Evolutionary conservation across 805 yeast species (phyloP), one percentile per base, ranked within the genome.

Genomic region (Starmerella cellae): DNA sequence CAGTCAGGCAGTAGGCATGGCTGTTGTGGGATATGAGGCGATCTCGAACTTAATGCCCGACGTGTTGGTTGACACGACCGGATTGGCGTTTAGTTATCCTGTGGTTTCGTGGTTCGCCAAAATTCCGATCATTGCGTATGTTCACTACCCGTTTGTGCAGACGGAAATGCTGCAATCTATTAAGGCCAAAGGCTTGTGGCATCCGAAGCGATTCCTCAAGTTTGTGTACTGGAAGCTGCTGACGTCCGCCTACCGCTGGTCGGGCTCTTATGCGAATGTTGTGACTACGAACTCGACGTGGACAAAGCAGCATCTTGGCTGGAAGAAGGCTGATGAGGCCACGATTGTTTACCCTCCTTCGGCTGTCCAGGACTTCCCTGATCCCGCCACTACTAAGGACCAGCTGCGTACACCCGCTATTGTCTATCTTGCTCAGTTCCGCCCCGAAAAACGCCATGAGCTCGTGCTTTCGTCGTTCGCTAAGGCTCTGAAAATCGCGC

Each of bases 71-170:
- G 98, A 91, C 56, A 87, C 98, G 1, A 79, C 84, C 72, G 98
- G 98, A 0, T 75, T 82, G 41, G 96, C 98, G 3, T 91, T 88
- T 44, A 65, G 79, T 20, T 88, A 85, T 59, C 82, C 83, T 2
- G 56, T 79, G 19, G 75, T 82, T 0, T 59, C 69, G 19, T 56
- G 65, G 49, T 61, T 74, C 37, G 66, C 82, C 29, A 69, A 70
- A 46, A 64, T 84, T 23, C 98, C 98, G 0, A 71, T 91, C 22
- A 63, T 80, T 20, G 75, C 95, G 1, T 91, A 91, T 56, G 82
- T 84, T n/a, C 99, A 91, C 62, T 91, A 82, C 64, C 99, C 99
- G 1, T 74, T 87, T 16, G 77, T 91, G 27, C 93, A 94, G 34
- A 62, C 66, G 22, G 97, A 88, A 52, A 91, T 91, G 99, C 34